A percentile compares a stretch with the other conserved stretches of the same genome.
Conservation (phyloP, 805 yeast genomes). For the Ogataea saltuana region DNA sequence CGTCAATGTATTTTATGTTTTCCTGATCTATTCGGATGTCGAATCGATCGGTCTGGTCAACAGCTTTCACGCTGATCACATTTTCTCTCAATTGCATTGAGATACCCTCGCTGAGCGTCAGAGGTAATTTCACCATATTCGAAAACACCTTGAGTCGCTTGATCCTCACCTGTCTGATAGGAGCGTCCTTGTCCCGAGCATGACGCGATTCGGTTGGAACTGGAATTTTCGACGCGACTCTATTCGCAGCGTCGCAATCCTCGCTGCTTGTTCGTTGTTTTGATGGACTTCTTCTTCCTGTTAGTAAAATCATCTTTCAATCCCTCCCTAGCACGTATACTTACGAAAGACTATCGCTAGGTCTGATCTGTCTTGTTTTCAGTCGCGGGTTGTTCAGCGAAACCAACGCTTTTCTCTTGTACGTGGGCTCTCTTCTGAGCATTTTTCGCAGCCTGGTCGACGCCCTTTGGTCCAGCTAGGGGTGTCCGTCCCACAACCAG, state of each 20-base stretch:
- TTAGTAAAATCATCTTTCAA: not conserved
- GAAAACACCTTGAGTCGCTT: conserved; percentile 13
- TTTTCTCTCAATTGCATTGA: conserved; percentile 5
- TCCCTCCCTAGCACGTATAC: not conserved
- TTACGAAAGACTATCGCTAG: conserved; percentile 17
- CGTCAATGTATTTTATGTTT: conserved; percentile 11
- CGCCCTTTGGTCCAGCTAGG: not conserved
- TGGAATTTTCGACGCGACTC: conserved; percentile 6
- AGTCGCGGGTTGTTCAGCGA: conserved; percentile 20
- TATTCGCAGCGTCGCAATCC: no score
- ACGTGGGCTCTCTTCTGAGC: conserved; percentile 17
- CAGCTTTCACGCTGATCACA: not conserved
- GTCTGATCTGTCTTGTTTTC: conserved; percentile 15
- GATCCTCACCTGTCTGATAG: conserved; percentile 1
- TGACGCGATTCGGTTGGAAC: no score
- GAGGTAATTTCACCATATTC: conserved; percentile 1
- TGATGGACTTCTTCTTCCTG: not conserved
- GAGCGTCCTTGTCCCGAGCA: no score
- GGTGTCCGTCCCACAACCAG: not conserved
- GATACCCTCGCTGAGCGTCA: conserved; percentile 11
- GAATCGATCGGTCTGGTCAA: not conserved
- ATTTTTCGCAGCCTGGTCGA: conserved; percentile 2
- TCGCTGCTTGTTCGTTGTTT: not conserved
- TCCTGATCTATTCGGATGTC: conserved; percentile 8
- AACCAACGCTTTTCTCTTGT: conserved; percentile 18